Evolutionary conservation across 2,329 filamentous ascomycete species (phyloP).

Genomic region (Pseudogymnoascus sp.): DNA sequence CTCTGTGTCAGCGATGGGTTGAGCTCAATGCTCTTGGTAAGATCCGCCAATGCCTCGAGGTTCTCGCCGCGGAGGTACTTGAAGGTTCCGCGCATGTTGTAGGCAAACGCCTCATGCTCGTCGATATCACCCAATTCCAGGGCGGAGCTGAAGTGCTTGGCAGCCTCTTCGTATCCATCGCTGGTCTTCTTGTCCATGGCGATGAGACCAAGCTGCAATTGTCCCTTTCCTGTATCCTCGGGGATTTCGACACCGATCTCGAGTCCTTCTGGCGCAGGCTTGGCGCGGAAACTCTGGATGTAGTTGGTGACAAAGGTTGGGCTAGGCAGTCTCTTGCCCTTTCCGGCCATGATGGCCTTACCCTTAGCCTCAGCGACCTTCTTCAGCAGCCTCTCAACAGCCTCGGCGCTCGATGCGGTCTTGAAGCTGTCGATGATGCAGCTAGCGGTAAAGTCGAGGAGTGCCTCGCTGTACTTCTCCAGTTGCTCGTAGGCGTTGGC

Average conservation of each 20-base stretch:
- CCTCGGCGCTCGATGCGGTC: conserved; percentile 80
- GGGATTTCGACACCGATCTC: conserved; percentile 74
- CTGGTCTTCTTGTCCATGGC: conserved; percentile 80
- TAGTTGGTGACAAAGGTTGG: conserved; percentile 98
- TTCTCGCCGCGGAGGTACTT: conserved; percentile 87
- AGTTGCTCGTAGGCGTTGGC: conserved; percentile 96
- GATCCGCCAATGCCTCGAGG: conserved; percentile 70
- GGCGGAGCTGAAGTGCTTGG: conserved; percentile 79
- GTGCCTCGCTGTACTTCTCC: conserved; percentile 82
- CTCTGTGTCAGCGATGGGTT: conserved; percentile 86
- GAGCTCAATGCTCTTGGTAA: conserved; percentile 89
- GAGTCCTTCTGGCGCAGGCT: conserved; percentile 71
- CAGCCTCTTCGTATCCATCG: conserved; percentile 86
- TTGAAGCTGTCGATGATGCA: conserved; percentile 98
- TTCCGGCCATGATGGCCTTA: conserved; percentile 75
- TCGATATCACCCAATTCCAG: conserved; percentile 74
- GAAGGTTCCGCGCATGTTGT: conserved; percentile 97
- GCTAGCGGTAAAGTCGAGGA: conserved; percentile 95
- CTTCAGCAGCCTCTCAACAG: conserved; percentile 89
- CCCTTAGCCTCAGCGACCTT: conserved; percentile 95
- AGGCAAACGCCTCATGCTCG: conserved; percentile 80
- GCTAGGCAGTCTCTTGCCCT: conserved; percentile 81
- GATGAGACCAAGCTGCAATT: conserved; percentile 75
- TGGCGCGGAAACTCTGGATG: conserved; percentile 91
- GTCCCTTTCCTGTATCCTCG: conserved; percentile 73